A percentile compares a stretch with the other conserved stretches of the same genome.
Evolutionary conservation across 2,329 filamentous ascomycete species (phyloP).

Genomic region (Pestalotiopsis sp.): DNA sequence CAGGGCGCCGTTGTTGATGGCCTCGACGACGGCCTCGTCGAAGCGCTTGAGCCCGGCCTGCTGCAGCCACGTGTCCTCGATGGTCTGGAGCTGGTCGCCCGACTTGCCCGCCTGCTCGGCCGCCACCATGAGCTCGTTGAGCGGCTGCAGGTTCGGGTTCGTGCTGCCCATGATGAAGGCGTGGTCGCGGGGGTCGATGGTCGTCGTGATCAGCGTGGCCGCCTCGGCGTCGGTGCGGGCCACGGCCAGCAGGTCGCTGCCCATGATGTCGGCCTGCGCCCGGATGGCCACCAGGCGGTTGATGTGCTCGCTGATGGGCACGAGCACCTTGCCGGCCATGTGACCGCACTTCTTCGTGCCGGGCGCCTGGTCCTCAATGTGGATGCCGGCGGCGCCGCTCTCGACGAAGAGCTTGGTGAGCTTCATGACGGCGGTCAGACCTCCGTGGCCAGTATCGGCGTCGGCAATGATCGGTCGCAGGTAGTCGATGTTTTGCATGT

Average conservation of each 20-base stretch:
- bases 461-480: slow-evolving; percentile 95
- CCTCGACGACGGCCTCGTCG: slow-evolving; percentile 83
- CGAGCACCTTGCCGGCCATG: slow-evolving; percentile 98
- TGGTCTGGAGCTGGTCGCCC: slow-evolving; percentile 80
- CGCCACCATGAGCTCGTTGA: slow-evolving; percentile 88
- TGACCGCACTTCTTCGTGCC: slow-evolving; percentile 99
- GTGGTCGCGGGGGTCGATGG: slow-evolving; percentile 95
- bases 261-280: slow-evolving; percentile 98
- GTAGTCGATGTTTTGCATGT: slow-evolving; percentile 84
- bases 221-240: slow-evolving; percentile 97
- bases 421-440: slow-evolving; percentile 99
- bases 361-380: slow-evolving; percentile 97
- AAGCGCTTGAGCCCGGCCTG: slow-evolving; percentile 85
- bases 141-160: slow-evolving; percentile 79
- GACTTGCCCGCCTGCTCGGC: slow-evolving; percentile 82
- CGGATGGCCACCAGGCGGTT: slow-evolving; percentile 96
- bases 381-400: slow-evolving; percentile 94
- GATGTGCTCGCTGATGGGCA: slow-evolving; percentile 97
- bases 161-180: slow-evolving; percentile 89
- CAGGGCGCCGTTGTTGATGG: slow-evolving; percentile 70
- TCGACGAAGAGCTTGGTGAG: slow-evolving; percentile 97
- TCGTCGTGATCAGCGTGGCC: slow-evolving; percentile 93
- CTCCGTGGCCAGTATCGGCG: slow-evolving; percentile 95
- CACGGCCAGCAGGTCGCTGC: slow-evolving; percentile 83
- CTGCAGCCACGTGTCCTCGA: slow-evolving; percentile 86